Base-by-base conservation (phyloP, 345 rosid genomes). In the Linum lewisii region DNA sequence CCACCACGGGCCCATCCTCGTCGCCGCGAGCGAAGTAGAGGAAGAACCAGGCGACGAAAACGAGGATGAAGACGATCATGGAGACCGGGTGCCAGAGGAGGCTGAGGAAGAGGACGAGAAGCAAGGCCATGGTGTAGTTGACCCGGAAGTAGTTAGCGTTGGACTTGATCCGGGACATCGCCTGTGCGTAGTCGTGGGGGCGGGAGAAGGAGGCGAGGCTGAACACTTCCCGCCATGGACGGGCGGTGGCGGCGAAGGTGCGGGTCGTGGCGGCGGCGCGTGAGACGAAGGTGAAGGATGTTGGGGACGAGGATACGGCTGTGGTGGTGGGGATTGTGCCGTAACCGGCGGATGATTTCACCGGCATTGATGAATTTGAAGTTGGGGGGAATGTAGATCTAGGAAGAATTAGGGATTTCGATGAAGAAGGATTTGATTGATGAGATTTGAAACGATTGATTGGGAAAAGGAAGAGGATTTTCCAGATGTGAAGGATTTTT, bases 51-150 rank as follows among this genome's bases (percentile, higher is more conserved):
- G 75, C 85, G 57, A 83, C 20, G 77, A 82, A 86, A 38, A 80
- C 75, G 58, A 78, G 32, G 52, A 86, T 58, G 29, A 88, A 86
- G 5, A 88, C 83, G 59, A 83, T 75, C 82, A 92, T 73, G 0
- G 98, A 86, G 24, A 76, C 42, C 0, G 98, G 96, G 58, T 88
- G 95, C 82, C 88, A 88, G 16, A 92, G 64, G 32, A 92, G 75
- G 75, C 90, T 80, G 14, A 83, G 73, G 68, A 92, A 92, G 64
- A 92, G 79, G 50, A 77, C 66, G 34, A 53, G 61, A 13, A 92
- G 86, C 62, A 78, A 62, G 50, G 75, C 57, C 66, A 88, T 67
- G 0, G 84, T 76, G 78, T 92, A 92, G 58, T 92, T 92, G 13
- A 76, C 78, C 42, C 96, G 83, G 82, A 92, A 92, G 71, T 88